Percentiles rank a stretch among this genome's conserved stretches.
Evolutionary conservation across 371 early-diverging fungal species (phyloP).

Genomic region (Mucor sp.): DNA sequence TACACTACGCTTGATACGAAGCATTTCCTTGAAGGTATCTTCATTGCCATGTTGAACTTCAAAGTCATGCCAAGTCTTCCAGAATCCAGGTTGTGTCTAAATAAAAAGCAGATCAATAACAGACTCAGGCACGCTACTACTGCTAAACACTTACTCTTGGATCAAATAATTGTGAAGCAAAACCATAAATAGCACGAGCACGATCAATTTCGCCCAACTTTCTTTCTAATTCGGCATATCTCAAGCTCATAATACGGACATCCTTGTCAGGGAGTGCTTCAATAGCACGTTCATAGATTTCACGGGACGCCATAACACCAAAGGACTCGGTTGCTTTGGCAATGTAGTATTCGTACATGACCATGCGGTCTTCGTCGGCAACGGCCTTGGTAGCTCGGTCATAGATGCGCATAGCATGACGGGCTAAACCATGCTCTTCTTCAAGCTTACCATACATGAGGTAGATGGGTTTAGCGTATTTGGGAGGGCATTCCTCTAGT

Average conservation of each 20-base stretch:
- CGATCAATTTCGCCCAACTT: conserved; percentile 96
- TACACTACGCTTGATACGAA: conserved; percentile 88
- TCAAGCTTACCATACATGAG: conserved; percentile 95
- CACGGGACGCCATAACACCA: conserved; percentile 86
- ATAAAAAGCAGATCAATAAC: neutral
- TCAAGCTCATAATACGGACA: conserved; percentile 78
- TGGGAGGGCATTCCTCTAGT: conserved; percentile 83
- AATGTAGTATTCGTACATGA: conserved; percentile 89
- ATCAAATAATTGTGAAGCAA: conserved; percentile 88
- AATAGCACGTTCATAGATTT: conserved; percentile 92
- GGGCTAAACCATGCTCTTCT: conserved; percentile 90
- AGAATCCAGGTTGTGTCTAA: conserved; percentile 71
- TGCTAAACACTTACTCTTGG: conserved; percentile 64
- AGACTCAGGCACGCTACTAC: neutral
- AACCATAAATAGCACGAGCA: conserved; percentile 89
- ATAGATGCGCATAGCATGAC: conserved; percentile 93
- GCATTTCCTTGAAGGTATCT: conserved; percentile 97
- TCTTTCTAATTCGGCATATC: conserved; percentile 88
- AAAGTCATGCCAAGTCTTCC: conserved; percentile 96
- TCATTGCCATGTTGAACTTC: conserved; percentile 97
- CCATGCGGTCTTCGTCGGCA: conserved; percentile 72
- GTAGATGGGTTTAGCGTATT: conserved; percentile 85
- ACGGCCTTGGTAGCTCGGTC: conserved; percentile 88
- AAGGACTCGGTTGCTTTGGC: conserved; percentile 86
- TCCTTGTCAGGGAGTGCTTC: conserved; percentile 83